These are phyloP conservation scores for Mangifera indica DNA, from an alignment of 345 rosid species.

Conservation along the genomic window DNA sequence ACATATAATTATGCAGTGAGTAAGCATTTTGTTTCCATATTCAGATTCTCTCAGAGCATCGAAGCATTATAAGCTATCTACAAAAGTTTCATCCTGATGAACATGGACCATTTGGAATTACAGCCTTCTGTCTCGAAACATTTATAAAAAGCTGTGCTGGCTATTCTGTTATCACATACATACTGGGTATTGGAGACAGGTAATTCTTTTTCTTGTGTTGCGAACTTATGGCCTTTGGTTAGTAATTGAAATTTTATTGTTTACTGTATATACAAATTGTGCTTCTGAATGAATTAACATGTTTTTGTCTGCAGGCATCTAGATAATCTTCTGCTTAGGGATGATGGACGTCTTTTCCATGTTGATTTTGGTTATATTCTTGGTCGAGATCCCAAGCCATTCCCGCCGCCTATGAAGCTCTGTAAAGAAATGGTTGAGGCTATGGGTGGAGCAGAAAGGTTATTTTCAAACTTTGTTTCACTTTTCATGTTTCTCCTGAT, in stretches of 20 bases:
- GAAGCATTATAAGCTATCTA: constrained; percentile 86
- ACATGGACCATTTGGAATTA: constrained; percentile 91
- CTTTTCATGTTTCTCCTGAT: neutral
- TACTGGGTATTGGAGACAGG: constrained; percentile 99
- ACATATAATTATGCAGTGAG: constrained; percentile 14
- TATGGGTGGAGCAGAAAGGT: constrained; percentile 99
- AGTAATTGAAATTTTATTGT: neutral
- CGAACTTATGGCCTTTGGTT: neutral
- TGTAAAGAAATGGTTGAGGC: constrained; percentile 99
- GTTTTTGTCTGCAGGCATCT: constrained; percentile 60
- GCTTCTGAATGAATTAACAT: constrained; percentile 7
- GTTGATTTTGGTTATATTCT: constrained; percentile 97
- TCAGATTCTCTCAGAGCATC: constrained; percentile 92
- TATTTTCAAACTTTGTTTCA: neutral
- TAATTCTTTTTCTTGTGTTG: constrained; percentile 23
- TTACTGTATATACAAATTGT: constrained; percentile 1
- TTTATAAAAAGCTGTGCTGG: constrained; percentile 99
- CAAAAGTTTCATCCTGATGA: constrained; percentile 98
- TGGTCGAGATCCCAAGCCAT: constrained; percentile 97
- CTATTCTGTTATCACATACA: constrained; percentile 94
- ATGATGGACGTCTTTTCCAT: constrained; percentile 94
- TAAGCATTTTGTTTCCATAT: constrained; percentile 14
- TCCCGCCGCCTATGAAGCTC: constrained; percentile 99
- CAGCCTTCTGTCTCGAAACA: constrained; percentile 97
- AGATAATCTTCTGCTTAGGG: constrained; percentile 95